These are phyloP conservation scores for Eutypella sp. DNA, from an alignment of 2,329 filamentous ascomycete species.

Conservation along the genomic window DNA sequence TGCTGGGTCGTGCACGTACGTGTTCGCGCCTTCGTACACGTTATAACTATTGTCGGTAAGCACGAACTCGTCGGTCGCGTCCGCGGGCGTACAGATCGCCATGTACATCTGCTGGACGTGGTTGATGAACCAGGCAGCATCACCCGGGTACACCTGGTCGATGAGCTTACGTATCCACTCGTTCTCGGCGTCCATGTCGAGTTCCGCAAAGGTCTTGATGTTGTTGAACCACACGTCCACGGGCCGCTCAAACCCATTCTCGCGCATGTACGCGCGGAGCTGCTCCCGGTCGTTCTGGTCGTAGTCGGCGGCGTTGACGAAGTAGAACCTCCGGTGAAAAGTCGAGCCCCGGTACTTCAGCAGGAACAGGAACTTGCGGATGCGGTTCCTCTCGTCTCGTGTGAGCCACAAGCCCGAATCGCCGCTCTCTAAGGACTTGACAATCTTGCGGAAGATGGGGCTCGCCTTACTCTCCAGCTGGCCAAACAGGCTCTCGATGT, in stretches of 20 bases:
- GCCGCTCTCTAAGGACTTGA: constrained; percentile 11
- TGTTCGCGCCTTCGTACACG: constrained; percentile 23
- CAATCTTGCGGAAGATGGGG: constrained; percentile 12
- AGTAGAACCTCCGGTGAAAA: constrained; percentile 32
- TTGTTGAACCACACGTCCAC: constrained; percentile 26
- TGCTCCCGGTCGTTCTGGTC: constrained; percentile 15
- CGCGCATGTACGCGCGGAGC: constrained; percentile 19
- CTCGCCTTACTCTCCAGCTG: constrained; percentile 16
- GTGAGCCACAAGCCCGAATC: constrained; percentile 8
- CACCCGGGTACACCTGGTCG: constrained; percentile 15
- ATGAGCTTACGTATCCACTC: constrained; percentile 15
- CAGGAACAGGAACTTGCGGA: constrained; percentile 42
- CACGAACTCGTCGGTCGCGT: constrained; percentile 10
- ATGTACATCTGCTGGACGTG: constrained; percentile 21
- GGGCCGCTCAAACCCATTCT: constrained; percentile 15
- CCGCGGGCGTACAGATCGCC: constrained; percentile 23
- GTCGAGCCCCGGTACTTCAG: constrained; percentile 36
- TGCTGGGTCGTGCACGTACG: constrained; percentile 4
- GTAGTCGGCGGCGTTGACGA: constrained; percentile 30
- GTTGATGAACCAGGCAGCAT: constrained; percentile 20
- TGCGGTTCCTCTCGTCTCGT: constrained; percentile 22
- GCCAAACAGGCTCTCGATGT: constrained; percentile 21
- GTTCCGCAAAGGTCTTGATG: constrained; percentile 20
- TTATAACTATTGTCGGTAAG: constrained; percentile 15
- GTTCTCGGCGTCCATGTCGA: constrained; percentile 21